These are phyloP conservation scores for Fraxinus paxiana DNA, from an alignment of 305 asterid genomes.

Conservation along the genomic window DNA sequence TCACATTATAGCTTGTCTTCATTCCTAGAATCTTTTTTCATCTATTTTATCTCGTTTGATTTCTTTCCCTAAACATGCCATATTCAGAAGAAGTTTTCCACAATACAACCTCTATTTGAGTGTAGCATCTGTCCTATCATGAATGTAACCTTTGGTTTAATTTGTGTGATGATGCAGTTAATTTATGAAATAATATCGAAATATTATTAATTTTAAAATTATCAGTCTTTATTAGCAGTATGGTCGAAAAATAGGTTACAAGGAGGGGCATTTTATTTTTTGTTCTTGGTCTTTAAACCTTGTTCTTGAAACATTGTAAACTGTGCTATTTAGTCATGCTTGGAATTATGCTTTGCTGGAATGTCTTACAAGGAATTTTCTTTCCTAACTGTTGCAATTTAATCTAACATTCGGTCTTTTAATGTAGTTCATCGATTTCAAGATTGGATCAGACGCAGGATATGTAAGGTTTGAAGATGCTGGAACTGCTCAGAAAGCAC, in stretches of 20 bases:
- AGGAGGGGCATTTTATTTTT: background rate
- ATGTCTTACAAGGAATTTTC: background rate
- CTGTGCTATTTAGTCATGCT: background rate
- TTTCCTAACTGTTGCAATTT: background rate
- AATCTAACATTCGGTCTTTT: background rate
- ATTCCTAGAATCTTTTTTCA: background rate
- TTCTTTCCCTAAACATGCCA: background rate
- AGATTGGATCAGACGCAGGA: slow-evolving; percentile 66
- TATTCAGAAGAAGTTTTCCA: background rate
- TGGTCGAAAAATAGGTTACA: background rate
- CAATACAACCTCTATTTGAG: background rate
- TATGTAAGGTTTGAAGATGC: slow-evolving; percentile 82
- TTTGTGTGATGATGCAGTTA: background rate
- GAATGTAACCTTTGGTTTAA: background rate
- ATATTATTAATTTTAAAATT: background rate
- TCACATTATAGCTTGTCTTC: background rate
- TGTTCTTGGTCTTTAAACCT: background rate
- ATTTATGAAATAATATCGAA: background rate
- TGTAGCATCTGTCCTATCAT: background rate
- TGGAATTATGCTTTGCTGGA: background rate
- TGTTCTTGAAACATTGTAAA: background rate
- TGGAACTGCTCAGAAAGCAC: slow-evolving; percentile 69
- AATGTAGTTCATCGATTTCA: slow-evolving; percentile 73
- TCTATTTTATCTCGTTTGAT: background rate
- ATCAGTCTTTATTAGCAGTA: background rate